These are phyloP conservation scores for Mycena belliarum DNA, from an alignment of 768 basidiomycete genomes.

Conservation along the genomic window DNA sequence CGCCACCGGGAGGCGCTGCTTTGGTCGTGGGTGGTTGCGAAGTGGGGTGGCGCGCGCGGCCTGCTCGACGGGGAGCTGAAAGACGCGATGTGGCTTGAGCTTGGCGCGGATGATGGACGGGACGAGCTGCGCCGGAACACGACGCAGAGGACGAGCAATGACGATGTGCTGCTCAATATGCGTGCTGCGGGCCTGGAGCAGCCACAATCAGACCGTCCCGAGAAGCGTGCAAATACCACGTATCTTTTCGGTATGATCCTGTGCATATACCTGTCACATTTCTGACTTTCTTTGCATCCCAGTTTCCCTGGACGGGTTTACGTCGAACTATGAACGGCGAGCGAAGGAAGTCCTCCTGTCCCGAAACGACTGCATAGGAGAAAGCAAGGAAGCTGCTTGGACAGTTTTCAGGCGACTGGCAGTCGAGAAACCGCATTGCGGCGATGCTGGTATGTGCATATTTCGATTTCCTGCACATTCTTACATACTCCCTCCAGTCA, in stretches of 20 bases:
- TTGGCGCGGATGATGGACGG: constrained; percentile 24
- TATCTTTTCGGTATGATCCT: constrained; percentile 18
- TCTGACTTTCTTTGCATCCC: neutral
- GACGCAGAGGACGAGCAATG: constrained; percentile 1
- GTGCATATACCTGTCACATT: neutral
- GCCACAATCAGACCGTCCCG: constrained; percentile 13
- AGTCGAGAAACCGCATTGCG: constrained; percentile 18
- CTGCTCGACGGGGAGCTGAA: constrained; percentile 12
- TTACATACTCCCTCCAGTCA: constrained; percentile 11
- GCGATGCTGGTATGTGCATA: constrained; percentile 17
- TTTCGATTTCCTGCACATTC: neutral
- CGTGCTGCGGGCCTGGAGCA: constrained; percentile 14
- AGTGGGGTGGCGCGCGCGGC: constrained; percentile 29
- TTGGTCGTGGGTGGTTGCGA: constrained; percentile 39
- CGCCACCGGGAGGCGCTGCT: constrained; percentile 36
- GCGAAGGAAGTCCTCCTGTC: neutral
- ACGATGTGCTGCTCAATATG: constrained; percentile 17
- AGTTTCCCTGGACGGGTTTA: constrained; percentile 13
- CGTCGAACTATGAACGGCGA: constrained; percentile 8
- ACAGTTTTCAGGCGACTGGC: constrained; percentile 17
- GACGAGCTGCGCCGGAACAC: constrained; percentile 16
- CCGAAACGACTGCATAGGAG: constrained; percentile 18
- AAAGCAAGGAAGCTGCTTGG: constrained; percentile 12
- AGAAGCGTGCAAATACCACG: constrained; percentile 12
- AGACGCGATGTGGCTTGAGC: constrained; percentile 31